These are phyloP conservation scores for Leptographium lundbergii DNA, from an alignment of 2,329 filamentous ascomycete genomes.

Conservation along the genomic window DNA sequence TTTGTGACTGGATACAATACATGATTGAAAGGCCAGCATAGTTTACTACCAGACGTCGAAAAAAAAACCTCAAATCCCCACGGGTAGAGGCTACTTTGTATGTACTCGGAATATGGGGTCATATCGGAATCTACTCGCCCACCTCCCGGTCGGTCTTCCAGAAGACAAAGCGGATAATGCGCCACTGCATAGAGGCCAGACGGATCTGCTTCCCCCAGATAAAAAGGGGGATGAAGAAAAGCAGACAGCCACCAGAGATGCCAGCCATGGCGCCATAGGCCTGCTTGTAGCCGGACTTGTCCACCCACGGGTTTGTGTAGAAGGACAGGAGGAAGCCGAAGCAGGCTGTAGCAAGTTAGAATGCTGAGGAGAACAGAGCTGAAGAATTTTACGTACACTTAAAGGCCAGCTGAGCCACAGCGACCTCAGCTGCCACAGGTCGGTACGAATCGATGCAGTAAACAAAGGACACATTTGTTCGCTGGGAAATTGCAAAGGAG, in stretches of 20 bases:
- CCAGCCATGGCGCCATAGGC: slow-evolving; percentile 46
- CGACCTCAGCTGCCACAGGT: slow-evolving; percentile 42
- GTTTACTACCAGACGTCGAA: too few species aligned
- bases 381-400: slow-evolving; percentile 22
- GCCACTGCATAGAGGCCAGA: slow-evolving; percentile 34
- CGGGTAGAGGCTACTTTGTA: too few species aligned
- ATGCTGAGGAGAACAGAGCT: too few species aligned
- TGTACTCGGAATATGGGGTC: background rate
- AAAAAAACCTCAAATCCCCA: too few species aligned
- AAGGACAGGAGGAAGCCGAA: slow-evolving; percentile 48
- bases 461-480: background rate
- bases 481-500: slow-evolving; percentile 31
- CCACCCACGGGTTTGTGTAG: slow-evolving; percentile 48
- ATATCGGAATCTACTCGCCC: slow-evolving; percentile 29
- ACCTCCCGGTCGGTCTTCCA: slow-evolving; percentile 43
- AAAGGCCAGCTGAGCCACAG: slow-evolving; percentile 39
- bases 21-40: too few species aligned
- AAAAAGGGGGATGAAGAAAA: slow-evolving; percentile 37
- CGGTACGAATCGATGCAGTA: slow-evolving; percentile 44
- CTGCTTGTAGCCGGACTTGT: slow-evolving; percentile 31
- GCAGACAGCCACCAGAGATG: slow-evolving; percentile 32
- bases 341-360: slow-evolving; percentile 14
- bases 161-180: slow-evolving; percentile 27
- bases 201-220: slow-evolving; percentile 37
- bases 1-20: too few species aligned